Conservation (phyloP, 1,139 yeast genomes). For the Blastobotrys petasosporus region DNA sequence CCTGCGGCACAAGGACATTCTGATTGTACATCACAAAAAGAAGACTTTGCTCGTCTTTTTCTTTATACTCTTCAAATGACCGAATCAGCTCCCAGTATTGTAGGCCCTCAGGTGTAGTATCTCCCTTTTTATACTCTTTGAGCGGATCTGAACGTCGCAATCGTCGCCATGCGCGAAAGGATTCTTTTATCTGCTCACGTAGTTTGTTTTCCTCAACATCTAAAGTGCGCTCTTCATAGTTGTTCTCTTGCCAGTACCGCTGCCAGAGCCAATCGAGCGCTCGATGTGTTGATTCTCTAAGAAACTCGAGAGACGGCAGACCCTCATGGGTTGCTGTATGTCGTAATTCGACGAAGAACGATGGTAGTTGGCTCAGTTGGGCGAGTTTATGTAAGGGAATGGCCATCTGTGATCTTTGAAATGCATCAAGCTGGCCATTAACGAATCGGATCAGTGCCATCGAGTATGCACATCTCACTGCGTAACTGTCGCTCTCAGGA, state of each 20-base stretch:
- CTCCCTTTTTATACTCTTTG: slow-evolving; percentile 26
- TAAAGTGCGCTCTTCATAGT: slow-evolving; percentile 26
- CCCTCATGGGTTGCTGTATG: slow-evolving; percentile 90
- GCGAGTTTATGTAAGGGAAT: slow-evolving; percentile 77
- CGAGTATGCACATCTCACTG: slow-evolving; percentile 51
- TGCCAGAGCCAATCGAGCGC: slow-evolving; percentile 74
- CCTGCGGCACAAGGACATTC: slow-evolving; percentile 30
- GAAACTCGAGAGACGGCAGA: slow-evolving; percentile 63
- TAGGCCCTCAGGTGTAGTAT: slow-evolving; percentile 18
- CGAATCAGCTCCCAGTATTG: slow-evolving; percentile 20
- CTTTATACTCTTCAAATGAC: slow-evolving; percentile 13
- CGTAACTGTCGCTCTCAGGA: slow-evolving; percentile 26
- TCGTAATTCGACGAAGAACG: slow-evolving; percentile 80
- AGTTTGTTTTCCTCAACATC: slow-evolving; percentile 16
- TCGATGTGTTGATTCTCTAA: slow-evolving; percentile 50
- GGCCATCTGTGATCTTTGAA: slow-evolving; percentile 73
- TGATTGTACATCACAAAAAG: slow-evolving; percentile 24
- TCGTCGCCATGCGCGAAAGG: slow-evolving; percentile 35
- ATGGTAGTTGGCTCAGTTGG: slow-evolving; percentile 59
- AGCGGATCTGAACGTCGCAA: slow-evolving; percentile 45
- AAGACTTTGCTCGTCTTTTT: slow-evolving; percentile 21
- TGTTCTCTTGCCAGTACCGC: slow-evolving; percentile 62
- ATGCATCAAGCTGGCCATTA: slow-evolving; percentile 84
- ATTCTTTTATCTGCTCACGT: slow-evolving; percentile 27
- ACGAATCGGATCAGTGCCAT: slow-evolving; percentile 84